Conservation (phyloP, 2,329 filamentous ascomycete genomes). For the Penicillium sp. region DNA sequence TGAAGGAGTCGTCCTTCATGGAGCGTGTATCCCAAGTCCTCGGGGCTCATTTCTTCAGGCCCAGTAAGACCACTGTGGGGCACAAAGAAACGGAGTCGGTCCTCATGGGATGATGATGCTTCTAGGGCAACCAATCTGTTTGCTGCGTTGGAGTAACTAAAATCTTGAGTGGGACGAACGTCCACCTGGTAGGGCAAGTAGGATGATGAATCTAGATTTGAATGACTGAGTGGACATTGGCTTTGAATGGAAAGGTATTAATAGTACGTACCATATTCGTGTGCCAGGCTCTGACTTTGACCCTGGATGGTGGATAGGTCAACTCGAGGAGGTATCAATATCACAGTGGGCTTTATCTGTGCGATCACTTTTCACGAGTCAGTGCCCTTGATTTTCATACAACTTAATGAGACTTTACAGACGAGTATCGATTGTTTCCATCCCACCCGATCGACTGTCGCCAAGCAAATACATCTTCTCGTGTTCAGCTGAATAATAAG, state of each 20-base stretch:
- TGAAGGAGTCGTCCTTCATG: conserved; percentile 66
- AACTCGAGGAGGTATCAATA: conserved; percentile 58
- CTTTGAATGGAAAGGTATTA: neutral
- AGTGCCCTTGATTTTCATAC: neutral
- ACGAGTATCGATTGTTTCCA: conserved; percentile 66
- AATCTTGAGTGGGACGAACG: conserved; percentile 69
- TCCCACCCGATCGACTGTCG: conserved; percentile 68
- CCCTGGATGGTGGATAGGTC: conserved; percentile 43
- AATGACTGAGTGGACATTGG: neutral
- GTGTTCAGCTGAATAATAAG: conserved; percentile 73
- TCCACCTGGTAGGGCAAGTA: conserved; percentile 64
- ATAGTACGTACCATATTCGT: conserved; percentile 30
- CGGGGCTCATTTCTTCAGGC: conserved; percentile 38
- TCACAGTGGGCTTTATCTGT: conserved; percentile 61
- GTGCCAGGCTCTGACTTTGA: conserved; percentile 46
- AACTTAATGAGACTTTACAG: conserved; percentile 7
- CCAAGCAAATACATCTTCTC: conserved; percentile 74
- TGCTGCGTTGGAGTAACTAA: conserved; percentile 66
- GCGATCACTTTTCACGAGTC: conserved; percentile 54
- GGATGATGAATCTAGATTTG: conserved; percentile 46
- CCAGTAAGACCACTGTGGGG: conserved; percentile 57
- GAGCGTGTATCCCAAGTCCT: conserved; percentile 50
- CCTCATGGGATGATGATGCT: conserved; percentile 49
- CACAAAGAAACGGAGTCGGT: conserved; percentile 59
- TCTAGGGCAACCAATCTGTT: conserved; percentile 64